phyloP scores from a whole-genome alignment of 352 stramenopile species.

The Blastocystis sp. region DNA sequence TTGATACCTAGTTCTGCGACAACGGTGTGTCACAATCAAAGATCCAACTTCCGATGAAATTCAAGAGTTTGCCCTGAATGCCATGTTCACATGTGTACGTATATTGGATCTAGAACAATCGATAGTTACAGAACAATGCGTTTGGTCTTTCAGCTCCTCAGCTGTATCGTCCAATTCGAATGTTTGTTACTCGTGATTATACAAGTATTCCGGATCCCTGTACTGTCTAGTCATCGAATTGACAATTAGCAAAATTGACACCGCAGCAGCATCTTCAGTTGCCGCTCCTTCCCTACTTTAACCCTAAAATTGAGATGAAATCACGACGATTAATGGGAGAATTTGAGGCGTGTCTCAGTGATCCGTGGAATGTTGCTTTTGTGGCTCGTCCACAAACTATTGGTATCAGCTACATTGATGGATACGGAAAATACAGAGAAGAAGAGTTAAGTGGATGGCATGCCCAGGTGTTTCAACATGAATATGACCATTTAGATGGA shows the following conservation, averaged over 20 bases:
- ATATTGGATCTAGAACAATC: neutral
- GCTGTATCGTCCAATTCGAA: conserved; percentile 35
- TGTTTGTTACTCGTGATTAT: conserved; percentile 61
- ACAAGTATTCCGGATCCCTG: conserved; percentile 36
- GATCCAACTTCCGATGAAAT: conserved; percentile 41
- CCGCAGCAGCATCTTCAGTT: conserved; percentile 16
- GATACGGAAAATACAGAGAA: conserved; percentile 51
- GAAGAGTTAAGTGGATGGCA: conserved; percentile 25
- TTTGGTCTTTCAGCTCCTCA: conserved; percentile 59
- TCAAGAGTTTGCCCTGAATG: conserved; percentile 46
- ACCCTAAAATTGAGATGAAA: conserved; percentile 33
- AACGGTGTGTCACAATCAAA: conserved; percentile 30
- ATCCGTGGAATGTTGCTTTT: conserved; percentile 61
- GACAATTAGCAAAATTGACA: neutral
- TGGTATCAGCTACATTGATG: conserved; percentile 51
- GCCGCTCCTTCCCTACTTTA: conserved; percentile 39
- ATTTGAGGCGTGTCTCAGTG: conserved; percentile 59
- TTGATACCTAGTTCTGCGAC: neutral
- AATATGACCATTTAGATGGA: conserved; percentile 59
- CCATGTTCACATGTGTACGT: conserved; percentile 51
- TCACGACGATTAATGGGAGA: conserved; percentile 37
- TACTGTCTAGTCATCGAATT: neutral
- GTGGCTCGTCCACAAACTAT: conserved; percentile 46
- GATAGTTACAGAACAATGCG: conserved; percentile 54
- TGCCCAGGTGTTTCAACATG: conserved; percentile 59